Evolutionary conservation across 768 basidiomycete species (phyloP).

Genomic region (Tephrocybe rancida): DNA sequence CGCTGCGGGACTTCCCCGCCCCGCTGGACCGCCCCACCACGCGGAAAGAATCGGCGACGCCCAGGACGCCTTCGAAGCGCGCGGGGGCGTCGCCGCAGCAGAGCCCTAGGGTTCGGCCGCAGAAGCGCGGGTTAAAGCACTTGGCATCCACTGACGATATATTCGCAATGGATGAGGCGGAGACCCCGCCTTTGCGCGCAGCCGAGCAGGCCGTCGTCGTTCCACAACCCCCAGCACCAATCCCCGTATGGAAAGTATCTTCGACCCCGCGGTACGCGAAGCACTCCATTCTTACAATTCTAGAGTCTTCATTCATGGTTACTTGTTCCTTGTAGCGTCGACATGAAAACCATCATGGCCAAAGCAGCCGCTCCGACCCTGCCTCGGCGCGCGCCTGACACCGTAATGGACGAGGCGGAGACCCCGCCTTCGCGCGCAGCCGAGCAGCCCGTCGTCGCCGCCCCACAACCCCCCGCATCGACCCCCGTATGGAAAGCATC

Average conservation of each 20-base stretch:
- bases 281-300: background rate
- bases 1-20: conserved; percentile 64
- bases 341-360: conserved; percentile 87
- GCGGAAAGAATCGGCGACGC: conserved; percentile 19
- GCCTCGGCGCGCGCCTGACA: conserved; percentile 8
- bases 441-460: conserved; percentile 10
- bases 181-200: conserved; percentile 33
- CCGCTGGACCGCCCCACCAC: conserved; percentile 43
- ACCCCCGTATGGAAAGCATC: conserved; percentile 50
- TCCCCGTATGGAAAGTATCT: conserved; percentile 50
- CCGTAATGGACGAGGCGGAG: conserved; percentile 78
- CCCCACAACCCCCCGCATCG: conserved; percentile 17
- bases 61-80: conserved; percentile 18
- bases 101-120: conserved; percentile 19
- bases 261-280: conserved; percentile 52
- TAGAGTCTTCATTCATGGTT: background rate
- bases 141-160: conserved; percentile 62
- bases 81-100: conserved; percentile 22
- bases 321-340: conserved; percentile 51
- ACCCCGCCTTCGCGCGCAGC: conserved; percentile 27
- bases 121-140: conserved; percentile 23
- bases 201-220: conserved; percentile 13
- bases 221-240: conserved; percentile 16
- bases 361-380: conserved; percentile 47
- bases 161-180: conserved; percentile 83